Base-by-base conservation (phyloP, 306 rosid genomes). In the Begonia fuchsioides region DNA sequence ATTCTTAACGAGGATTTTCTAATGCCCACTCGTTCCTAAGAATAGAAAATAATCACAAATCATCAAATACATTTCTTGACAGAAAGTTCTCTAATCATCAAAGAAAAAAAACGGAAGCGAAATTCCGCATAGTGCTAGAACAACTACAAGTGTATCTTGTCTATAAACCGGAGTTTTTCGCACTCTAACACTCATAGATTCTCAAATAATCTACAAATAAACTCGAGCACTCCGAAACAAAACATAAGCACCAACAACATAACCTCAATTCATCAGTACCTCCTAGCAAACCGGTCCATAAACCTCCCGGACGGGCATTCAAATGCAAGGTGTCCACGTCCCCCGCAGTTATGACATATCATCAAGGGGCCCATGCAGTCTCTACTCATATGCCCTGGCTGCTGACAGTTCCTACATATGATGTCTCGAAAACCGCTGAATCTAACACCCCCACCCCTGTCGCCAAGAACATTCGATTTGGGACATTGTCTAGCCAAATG, bases 301-400 rank as follows among this genome's bases (percentile, higher is more conserved):
- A 84, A 72, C 66, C 97, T 74, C 38, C 93, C 97, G 0, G 97
- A 90, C 51, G 97, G 97, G 64, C 97, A 90, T 72, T 90, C 97
- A 8, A 78, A 90, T n/a, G 97, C 97, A 17, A 90, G 54, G 66
- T 90, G 97, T 15, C 97, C 97, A n/a, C 97, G 86, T 10, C 97
- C 97, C 39, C 97, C 97, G 40, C 97, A 90, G 56, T 90, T 90
- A 68, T 90, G 97, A 58, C 97, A 90, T 52, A 84, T 76, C 95
- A 81, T 74, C 77, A 81, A 69, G 54, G 95, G 92, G 10, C 95
- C 95, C 94, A 90, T 72, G 72, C 98, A 90, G 58, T 90, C 98
- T 72, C 98, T 73, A 61, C 98, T 90, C 87, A 81, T 75, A 68
- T 90, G 98, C 40, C 95, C 95, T 53, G 81, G 59, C 59, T 85